These are phyloP conservation scores for Aschersonia sp. DNA, from an alignment of 2,329 filamentous ascomycete genomes.

Conservation along the genomic window DNA sequence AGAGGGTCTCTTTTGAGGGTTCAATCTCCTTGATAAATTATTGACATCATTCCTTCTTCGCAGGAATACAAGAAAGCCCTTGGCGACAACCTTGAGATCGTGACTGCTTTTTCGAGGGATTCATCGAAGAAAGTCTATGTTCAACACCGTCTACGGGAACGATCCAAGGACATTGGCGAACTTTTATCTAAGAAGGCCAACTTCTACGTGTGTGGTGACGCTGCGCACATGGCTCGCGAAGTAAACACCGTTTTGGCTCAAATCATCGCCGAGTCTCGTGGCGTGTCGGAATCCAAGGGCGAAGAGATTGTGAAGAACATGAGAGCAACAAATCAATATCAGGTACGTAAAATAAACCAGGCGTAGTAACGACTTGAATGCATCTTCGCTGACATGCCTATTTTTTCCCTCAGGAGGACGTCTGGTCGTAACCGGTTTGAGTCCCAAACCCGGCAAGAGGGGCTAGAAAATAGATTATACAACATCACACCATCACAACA, in stretches of 20 bases:
- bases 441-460: too few relatives aligned
- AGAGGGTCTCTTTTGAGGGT: too few relatives aligned
- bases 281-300: constrained; percentile 69
- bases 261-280: constrained; percentile 74
- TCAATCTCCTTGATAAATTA: neutral
- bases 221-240: constrained; percentile 90
- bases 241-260: constrained; percentile 77
- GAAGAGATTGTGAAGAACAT: constrained; percentile 97
- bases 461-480: too few relatives aligned
- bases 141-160: constrained; percentile 79
- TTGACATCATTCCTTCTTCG: constrained; percentile 3
- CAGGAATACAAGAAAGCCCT: constrained; percentile 73
- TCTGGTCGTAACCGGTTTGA: constrained; percentile 41
- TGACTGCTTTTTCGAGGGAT: constrained; percentile 93
- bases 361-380: neutral
- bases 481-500: too few relatives aligned
- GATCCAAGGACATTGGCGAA: constrained; percentile 71
- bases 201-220: constrained; percentile 97
- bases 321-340: constrained; percentile 89
- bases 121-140: constrained; percentile 85
- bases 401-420: constrained; percentile 41
- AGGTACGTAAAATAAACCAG: constrained; percentile 39
- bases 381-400: constrained; percentile 6
- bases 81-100: constrained; percentile 77
- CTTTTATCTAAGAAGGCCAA: constrained; percentile 77